Base-by-base conservation (phyloP, 345 rosid species). In the Eutrema yunnanense region DNA sequence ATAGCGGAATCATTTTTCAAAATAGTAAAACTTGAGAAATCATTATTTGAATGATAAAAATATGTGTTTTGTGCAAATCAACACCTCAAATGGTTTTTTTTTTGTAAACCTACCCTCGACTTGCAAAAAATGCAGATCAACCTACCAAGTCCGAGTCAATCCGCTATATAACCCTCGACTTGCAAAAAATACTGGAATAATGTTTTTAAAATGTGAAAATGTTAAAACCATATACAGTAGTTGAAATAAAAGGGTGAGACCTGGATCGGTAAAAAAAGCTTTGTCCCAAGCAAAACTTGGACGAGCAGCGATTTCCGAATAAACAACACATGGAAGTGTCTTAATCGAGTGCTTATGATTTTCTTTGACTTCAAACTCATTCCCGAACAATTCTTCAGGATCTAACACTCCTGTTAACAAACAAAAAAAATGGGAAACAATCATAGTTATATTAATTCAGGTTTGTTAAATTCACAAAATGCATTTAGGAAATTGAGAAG, bases 351-450 rank as follows among this genome's bases (percentile, higher is more conserved):
- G 41, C 11, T 27, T 69, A 13, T 52, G 62, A 43, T 36, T 12
- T 19, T 4, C 19, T 44, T 34, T 32, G 11, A 30, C 30, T 10
- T 73, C 43, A 37, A 29, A 49, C 56, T 67, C 74, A 74, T 77
- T 74, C 75, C 77, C 79, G 29, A 83, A 78, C 69, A 88, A 51
- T 62, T 89, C 96, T 61, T 86, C 90, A 40, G 81, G 82, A 69
- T 87, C 90, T 52, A 89, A 67, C 69, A 90, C 81, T 49, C 93
- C 91, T 86, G 36, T 65, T 65, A 27, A 37, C 11, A 7, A 64
- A 1, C 3, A 46, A 27, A 26, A 43, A 44, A 43, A 44, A 5
- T 32, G 34, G 34, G 27, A 11, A 71, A 49, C 1, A 6, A 0
- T 37, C 13, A 29, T 14, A 8, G 51, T 0, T 9, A 2, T 1